These are phyloP conservation scores for Petunia hybrid DNA, from an alignment of 305 asterid genomes.

Conservation along the genomic window DNA sequence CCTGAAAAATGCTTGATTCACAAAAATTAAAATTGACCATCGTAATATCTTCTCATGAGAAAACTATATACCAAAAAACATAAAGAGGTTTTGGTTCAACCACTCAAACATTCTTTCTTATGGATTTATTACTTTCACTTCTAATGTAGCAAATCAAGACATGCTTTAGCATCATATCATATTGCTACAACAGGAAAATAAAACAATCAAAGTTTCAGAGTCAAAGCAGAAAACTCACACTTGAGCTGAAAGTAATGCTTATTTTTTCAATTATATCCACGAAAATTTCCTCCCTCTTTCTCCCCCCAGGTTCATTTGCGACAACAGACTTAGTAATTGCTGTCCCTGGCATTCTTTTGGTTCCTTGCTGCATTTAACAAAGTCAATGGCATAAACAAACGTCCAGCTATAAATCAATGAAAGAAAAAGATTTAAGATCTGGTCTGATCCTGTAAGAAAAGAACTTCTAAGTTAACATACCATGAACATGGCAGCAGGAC, in stretches of 20 bases:
- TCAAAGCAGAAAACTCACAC: constrained; percentile 66
- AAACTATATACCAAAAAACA: constrained; percentile 2
- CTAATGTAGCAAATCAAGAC: constrained; percentile 10
- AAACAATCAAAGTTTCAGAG: constrained; percentile 12
- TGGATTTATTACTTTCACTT: neutral
- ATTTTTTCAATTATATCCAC: constrained; percentile 99
- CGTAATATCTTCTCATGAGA: constrained; percentile 18
- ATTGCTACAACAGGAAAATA: constrained; percentile 24
- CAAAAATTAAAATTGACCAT: constrained; percentile 2
- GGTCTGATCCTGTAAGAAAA: neutral
- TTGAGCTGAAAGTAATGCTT: constrained; percentile 96
- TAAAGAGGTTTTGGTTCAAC: constrained; percentile 1
- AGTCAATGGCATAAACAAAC: constrained; percentile 38
- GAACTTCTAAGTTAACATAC: constrained; percentile 49
- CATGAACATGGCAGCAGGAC: constrained; percentile 97
- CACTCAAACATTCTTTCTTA: constrained; percentile 6
- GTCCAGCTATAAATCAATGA: constrained; percentile 29
- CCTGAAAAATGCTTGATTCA: constrained; percentile 2
- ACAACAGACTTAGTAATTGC: constrained; percentile 98
- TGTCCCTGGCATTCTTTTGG: constrained; percentile 97
- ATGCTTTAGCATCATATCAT: constrained; percentile 13
- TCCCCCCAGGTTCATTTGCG: constrained; percentile 96
- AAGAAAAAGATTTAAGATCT: neutral
- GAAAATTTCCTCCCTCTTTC: constrained; percentile 97
- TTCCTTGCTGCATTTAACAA: constrained; percentile 84